Base-by-base conservation (phyloP, 768 basidiomycete genomes). In the Coprinopsis strossmayeri region DNA sequence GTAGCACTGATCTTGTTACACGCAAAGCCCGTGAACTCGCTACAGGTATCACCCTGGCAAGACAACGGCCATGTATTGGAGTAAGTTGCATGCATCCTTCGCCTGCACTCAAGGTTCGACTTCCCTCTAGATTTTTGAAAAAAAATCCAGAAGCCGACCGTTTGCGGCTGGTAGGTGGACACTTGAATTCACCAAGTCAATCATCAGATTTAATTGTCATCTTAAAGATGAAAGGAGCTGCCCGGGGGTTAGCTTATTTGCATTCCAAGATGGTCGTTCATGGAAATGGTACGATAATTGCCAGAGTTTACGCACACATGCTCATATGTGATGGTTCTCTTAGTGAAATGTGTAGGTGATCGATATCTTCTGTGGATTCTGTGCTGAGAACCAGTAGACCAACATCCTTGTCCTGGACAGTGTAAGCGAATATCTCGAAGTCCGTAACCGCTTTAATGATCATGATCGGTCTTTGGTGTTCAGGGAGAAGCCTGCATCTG, bases 21-120 rank as follows among this genome's bases (percentile, higher is more conserved):
- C 9, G 9, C 9, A 38, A 9, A 7, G 5, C 37, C 7, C 37
- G 7, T 5, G 5, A 21, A 38, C 9, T 38, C 5, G 37, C 37
- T 21, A 17, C 42, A 80, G 78, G 78, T 82, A 26, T 80, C 80
- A 9, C 77, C 79, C 3, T 82, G 81, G 81, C 78, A 80, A 63
- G 67, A 70, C 28, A 72, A 79, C 54, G 78, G 77, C 34, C 76
- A 81, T 56, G 72, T 79, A 17, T 64, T 74, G 0, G 71, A 74
- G 80, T 78, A 54, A 48, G 69, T 55, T 18, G 9, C 17, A 28
- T 42, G 7, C 13, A 21, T 28, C 3, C 24, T 39, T 34, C 38
- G 10, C 5, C 21, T 24, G 27, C 34, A 9, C 9, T 27, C 18
- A 38, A 9, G 35, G 17, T 45, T 45, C 40, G 12, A 43, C 45